Evolutionary conservation across 257 asterid species (phyloP).

Genomic region (Craterostigma plantagineum): DNA sequence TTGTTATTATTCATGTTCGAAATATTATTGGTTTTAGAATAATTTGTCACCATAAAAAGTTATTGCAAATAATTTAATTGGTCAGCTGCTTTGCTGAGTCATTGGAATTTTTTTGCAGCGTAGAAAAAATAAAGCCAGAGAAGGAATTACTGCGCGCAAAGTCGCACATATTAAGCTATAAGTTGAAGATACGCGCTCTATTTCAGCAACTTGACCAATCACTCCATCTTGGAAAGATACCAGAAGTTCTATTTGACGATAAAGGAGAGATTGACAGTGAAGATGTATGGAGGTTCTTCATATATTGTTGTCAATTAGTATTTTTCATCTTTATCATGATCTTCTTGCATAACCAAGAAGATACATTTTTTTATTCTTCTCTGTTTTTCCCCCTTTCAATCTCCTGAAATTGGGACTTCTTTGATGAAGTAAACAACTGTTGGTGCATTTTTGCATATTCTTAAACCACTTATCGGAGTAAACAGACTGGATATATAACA

Average conservation of each 20-base stretch:
- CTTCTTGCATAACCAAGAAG: not conserved
- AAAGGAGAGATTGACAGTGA: slow-evolving; percentile 87
- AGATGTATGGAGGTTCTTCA: slow-evolving; percentile 38
- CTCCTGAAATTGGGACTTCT: too few relatives aligned
- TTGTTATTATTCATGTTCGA: too few relatives aligned
- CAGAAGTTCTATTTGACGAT: slow-evolving; percentile 57
- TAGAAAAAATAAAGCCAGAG: slow-evolving; percentile 93
- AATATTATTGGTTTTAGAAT: not conserved
- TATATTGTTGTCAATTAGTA: not conserved
- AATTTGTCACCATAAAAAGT: not conserved
- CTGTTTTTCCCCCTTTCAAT: too few relatives aligned
- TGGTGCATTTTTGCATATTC: too few relatives aligned
- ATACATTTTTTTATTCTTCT: too few relatives aligned
- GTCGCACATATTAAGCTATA: slow-evolving; percentile 60
- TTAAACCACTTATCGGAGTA: too few relatives aligned
- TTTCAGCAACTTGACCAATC: slow-evolving; percentile 58
- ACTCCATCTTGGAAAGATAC: slow-evolving; percentile 64
- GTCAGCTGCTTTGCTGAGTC: not conserved
- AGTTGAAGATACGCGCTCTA: slow-evolving; percentile 64
- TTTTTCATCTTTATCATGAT: not conserved
- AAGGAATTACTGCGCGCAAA: slow-evolving; percentile 90
- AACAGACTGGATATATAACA: too few relatives aligned
- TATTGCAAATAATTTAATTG: not conserved
- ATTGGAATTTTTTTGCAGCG: slow-evolving; percentile 37
- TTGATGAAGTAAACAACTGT: too few relatives aligned